Evolutionary conservation across 2,329 filamentous ascomycete species (phyloP).

Genomic region (Ophiostoma ips): DNA sequence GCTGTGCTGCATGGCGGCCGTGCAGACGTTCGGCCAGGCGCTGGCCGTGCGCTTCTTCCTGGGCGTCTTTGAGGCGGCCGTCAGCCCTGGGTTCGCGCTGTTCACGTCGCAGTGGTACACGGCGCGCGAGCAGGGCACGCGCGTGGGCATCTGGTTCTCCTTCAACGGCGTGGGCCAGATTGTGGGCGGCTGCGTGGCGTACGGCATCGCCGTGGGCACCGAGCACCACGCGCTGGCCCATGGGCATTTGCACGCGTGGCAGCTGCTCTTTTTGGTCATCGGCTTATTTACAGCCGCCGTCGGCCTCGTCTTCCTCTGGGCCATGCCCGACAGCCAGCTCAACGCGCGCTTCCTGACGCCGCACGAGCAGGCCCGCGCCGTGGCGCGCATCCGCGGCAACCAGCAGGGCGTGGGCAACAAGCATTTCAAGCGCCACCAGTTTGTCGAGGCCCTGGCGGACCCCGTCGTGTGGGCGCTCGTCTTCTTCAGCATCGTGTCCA

Average conservation of each 20-base stretch:
- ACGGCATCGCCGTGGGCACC: constrained; percentile 36
- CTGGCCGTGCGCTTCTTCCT: constrained; percentile 54
- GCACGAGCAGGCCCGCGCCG: constrained; percentile 41
- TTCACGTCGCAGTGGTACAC: constrained; percentile 63
- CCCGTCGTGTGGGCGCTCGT: constrained; percentile 26
- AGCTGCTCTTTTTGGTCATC: constrained; percentile 43
- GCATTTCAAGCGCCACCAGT: constrained; percentile 50
- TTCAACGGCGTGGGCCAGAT: constrained; percentile 33
- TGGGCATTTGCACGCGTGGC: constrained; percentile 43
- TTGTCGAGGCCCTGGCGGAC: constrained; percentile 27
- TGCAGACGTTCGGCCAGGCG: constrained; percentile 44
- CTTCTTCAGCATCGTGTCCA: constrained; percentile 21
- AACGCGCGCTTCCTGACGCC: constrained; percentile 35
- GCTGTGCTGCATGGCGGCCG: constrained; percentile 48
- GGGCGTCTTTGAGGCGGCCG: constrained; percentile 53
- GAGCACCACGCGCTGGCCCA: constrained; percentile 18
- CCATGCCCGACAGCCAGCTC: constrained; percentile 31
- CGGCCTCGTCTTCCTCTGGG: constrained; percentile 33
- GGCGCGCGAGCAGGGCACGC: constrained; percentile 48
- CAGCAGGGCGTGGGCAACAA: constrained; percentile 54
- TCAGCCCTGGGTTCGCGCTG: constrained; percentile 54
- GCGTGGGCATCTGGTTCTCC: constrained; percentile 53
- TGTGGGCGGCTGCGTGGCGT: constrained; percentile 25
- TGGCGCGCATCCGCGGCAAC: constrained; percentile 44
- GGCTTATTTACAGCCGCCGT: constrained; percentile 36